phyloP scores from a whole-genome alignment of 805 yeast genomes.

The Phaffomyces opuntiae region DNA sequence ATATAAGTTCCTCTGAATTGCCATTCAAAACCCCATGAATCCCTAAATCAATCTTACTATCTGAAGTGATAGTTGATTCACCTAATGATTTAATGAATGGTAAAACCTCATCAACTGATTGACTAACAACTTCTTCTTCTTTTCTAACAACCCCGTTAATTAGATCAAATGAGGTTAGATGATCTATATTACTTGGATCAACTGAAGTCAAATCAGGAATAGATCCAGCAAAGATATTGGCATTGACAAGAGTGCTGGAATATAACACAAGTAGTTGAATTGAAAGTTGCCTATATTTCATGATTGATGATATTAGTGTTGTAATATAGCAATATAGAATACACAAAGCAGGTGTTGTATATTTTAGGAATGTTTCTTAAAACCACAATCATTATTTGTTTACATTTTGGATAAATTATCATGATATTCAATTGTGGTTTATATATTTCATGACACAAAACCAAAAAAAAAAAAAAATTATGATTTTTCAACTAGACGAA shows the following conservation, averaged over 20 bases:
- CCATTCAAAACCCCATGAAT: background rate
- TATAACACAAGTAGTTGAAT: background rate
- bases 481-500: background rate
- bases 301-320: no score
- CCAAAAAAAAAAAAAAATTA: background rate
- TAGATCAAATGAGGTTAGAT: background rate
- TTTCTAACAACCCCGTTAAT: slow-evolving; percentile 1
- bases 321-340: no score
- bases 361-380: no score
- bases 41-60: slow-evolving; percentile 5
- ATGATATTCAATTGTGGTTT: background rate
- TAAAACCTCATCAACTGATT: background rate
- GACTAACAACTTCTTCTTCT: background rate
- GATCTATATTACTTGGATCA: background rate
- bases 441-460: background rate
- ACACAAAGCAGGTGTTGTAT: no score
- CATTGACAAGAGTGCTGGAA: background rate
- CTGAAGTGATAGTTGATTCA: background rate
- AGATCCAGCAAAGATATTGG: background rate
- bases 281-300: no score
- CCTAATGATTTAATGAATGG: slow-evolving; percentile 4
- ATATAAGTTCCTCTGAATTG: background rate
- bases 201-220: background rate
- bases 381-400: no score
- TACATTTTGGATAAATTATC: no score